A percentile compares a stretch with the other conserved stretches of the same genome.
phyloP scores from a whole-genome alignment of 768 basidiomycete species.

The Crassisporium funariophilum region DNA sequence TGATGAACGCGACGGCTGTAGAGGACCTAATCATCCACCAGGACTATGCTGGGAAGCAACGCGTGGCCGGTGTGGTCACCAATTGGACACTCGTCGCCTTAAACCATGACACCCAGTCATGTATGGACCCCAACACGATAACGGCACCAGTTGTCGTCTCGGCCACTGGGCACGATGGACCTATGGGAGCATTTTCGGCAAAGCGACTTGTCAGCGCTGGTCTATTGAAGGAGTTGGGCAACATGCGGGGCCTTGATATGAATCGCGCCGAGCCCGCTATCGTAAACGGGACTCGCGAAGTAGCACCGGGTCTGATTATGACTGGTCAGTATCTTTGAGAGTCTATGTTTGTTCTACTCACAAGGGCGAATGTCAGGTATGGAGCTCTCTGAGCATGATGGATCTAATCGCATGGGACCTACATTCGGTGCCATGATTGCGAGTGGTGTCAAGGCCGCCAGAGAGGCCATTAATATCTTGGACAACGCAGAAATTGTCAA shows the following conservation, averaged over 20 bases:
- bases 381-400: constrained; percentile 83
- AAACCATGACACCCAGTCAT: constrained; percentile 76
- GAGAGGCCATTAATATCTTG: constrained; percentile 58
- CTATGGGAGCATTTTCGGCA: constrained; percentile 81
- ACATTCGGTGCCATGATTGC: constrained; percentile 84
- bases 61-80: constrained; percentile 53
- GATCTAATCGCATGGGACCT: constrained; percentile 75
- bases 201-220: constrained; percentile 78
- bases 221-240: constrained; percentile 71
- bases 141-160: constrained; percentile 76
- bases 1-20: constrained; percentile 81
- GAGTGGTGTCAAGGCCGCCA: constrained; percentile 72
- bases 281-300: constrained; percentile 76
- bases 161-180: constrained; percentile 77
- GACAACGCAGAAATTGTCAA: constrained; percentile 51
- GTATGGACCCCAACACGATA: constrained; percentile 80
- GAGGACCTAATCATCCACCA: constrained; percentile 75
- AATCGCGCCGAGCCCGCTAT: constrained; percentile 82
- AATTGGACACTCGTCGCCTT: constrained; percentile 55
- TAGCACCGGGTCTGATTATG: constrained; percentile 74
- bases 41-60: constrained; percentile 55
- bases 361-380: constrained; percentile 51
- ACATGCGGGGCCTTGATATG: constrained; percentile 84
- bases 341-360: too few relatives aligned
- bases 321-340: constrained; percentile 48